Evolutionary conservation across 371 early-diverging fungal genomes (phyloP), one percentile per base, ranked within the genome.

Genomic region (Apophysomyces elegans): DNA sequence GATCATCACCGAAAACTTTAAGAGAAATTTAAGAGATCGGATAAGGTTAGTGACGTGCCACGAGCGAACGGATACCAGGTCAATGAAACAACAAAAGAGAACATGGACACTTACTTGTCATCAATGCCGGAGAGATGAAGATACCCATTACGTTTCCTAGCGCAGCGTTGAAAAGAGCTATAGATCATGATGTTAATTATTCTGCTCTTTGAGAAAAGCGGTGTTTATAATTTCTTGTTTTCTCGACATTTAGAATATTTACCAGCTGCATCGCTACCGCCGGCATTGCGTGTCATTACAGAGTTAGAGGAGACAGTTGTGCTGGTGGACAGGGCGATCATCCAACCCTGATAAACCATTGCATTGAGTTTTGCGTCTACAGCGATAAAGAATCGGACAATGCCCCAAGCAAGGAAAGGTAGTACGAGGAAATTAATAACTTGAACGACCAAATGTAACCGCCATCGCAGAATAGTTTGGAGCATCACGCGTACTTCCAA

Each of bases 221-320:
- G 14, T 39, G 37, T 64, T 37, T 57, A 35, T 50, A 16, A 12
- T 37, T 57, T 18, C 39, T 12, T n/a, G 62, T 4, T 58, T 26
- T 21, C 7, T 5, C 14, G 16, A 18, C 8, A 45, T 32, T 43
- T 32, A 54, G 46, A 35, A 21, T 43, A 18, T 18, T 58, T 72
- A 78, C 78, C 81, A 56, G 73, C 76, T 39, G 88, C 83, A 67
- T 90, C 91, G 68, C 86, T 90, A 37, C 93, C 91, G 37, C 75
- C 71, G 0, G 91, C 89, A 63, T 86, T 87, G 47, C 86, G 81
- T 14, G 93, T 92, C 91, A 91, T 91, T 68, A 91, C 82, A 1
- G 87, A 86, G 72, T 91, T 91, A n/a, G 93, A 91, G 8, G 90
- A 88, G 44, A 92, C 89, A 1, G 93, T 92, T 0, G 93, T 91